Conservation (phyloP, 2,329 filamentous ascomycete genomes). For the Colletotrichum magnum region DNA sequence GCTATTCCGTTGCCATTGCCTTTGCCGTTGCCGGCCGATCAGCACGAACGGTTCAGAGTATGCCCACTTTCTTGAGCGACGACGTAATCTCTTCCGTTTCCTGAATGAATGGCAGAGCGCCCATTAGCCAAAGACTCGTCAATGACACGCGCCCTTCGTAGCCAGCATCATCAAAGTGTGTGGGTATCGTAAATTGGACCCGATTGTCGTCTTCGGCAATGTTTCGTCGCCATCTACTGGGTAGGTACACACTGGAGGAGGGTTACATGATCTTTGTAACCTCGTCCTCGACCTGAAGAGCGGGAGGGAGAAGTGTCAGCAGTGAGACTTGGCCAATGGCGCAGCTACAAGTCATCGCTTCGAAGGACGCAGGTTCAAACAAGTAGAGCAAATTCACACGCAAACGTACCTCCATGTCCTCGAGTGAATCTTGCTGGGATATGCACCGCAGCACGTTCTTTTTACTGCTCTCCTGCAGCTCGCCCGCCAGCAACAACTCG, state of each 20-base stretch:
- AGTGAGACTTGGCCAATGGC: slow-evolving; percentile 36
- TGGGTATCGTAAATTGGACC: slow-evolving; percentile 20
- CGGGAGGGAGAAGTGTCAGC: slow-evolving; percentile 64
- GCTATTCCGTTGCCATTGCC: not conserved
- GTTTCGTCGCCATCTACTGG: slow-evolving; percentile 28
- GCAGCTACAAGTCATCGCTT: slow-evolving; percentile 27
- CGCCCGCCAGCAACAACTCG: slow-evolving; percentile 93
- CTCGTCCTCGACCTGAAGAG: slow-evolving; percentile 85
- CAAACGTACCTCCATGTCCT: slow-evolving; percentile 97
- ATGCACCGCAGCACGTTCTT: slow-evolving; percentile 98
- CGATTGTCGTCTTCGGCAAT: slow-evolving; percentile 18
- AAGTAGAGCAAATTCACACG: not conserved
- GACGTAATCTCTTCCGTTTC: slow-evolving; percentile 52
- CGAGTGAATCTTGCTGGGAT: slow-evolving; percentile 95
- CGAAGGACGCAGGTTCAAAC: slow-evolving; percentile 7
- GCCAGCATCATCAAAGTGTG: slow-evolving; percentile 8
- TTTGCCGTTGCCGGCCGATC: slow-evolving; percentile 10
- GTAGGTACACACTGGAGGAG: slow-evolving; percentile 38
- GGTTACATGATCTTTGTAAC: slow-evolving; percentile 90
- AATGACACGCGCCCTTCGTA: slow-evolving; percentile 26
- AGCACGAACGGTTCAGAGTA: slow-evolving; percentile 50
- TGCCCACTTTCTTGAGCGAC: slow-evolving; percentile 56
- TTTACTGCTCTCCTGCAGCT: slow-evolving; percentile 99
- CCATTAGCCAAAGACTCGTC: slow-evolving; percentile 44
- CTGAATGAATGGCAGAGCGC: slow-evolving; percentile 45